A percentile compares a stretch with the other conserved stretches of the same genome.
These are phyloP conservation scores for Persicaria tinctoria DNA, from an alignment of 148 eudicot genomes.

Conservation along the genomic window DNA sequence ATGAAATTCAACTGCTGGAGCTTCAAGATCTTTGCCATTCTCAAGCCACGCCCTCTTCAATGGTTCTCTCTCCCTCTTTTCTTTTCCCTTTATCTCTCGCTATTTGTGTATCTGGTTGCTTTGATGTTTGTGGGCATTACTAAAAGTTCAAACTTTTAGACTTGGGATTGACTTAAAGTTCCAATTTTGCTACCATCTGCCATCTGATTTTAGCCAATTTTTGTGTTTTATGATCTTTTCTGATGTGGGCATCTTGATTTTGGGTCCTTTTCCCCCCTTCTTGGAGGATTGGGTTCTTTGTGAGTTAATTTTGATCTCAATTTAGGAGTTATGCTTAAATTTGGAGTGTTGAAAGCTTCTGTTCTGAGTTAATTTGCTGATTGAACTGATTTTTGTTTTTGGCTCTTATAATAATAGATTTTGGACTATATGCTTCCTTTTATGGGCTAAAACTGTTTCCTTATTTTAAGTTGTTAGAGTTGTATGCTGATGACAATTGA, in stretches of 20 bases:
- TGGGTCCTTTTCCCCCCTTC: background rate
- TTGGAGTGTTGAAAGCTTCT: background rate
- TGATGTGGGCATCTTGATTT: background rate
- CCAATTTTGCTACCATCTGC: background rate
- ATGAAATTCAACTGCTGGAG: constrained; percentile 49
- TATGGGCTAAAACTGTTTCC: background rate
- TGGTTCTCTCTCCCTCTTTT: constrained; percentile 25
- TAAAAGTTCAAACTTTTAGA: background rate
- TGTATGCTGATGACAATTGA: background rate
- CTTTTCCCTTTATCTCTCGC: background rate
- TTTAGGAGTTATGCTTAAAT: background rate
- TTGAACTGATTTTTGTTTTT: background rate
- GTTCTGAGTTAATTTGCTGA: background rate
- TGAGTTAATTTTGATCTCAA: background rate
- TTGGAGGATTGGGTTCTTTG: background rate
- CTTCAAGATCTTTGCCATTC: constrained; percentile 53
- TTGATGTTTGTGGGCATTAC: background rate
- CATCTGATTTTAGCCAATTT: background rate
- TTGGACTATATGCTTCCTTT: background rate
- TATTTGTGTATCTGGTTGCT: constrained; percentile 11
- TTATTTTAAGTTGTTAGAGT: background rate
- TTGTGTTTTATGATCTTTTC: background rate
- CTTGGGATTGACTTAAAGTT: background rate
- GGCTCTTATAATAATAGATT: background rate
- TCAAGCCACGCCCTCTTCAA: constrained; percentile 37